phyloP scores from a whole-genome alignment of 129 eudicot species.

The Saussurea involucrata region DNA sequence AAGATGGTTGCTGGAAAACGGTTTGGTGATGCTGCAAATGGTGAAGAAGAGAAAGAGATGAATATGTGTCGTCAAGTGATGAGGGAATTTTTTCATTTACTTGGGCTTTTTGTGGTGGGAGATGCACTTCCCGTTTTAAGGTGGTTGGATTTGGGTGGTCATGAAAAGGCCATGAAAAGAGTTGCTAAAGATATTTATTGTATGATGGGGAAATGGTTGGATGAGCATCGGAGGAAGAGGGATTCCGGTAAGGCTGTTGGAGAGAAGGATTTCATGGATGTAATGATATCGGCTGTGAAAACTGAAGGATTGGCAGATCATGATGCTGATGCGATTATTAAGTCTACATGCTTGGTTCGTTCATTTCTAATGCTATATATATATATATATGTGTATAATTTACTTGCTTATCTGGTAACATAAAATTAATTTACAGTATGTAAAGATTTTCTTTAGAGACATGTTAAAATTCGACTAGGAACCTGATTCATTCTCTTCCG shows the following conservation, averaged over 20 bases:
- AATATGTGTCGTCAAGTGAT: conserved; percentile 18
- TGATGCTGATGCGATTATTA: conserved; percentile 32
- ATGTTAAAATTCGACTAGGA: neutral
- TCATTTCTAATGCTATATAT: neutral
- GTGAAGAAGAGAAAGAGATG: conserved; percentile 10
- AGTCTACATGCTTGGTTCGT: conserved; percentile 45
- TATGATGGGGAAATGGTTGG: conserved; percentile 30
- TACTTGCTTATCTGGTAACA: neutral
- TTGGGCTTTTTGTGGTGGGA: conserved; percentile 27
- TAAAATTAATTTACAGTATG: neutral
- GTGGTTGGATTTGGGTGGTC: conserved; percentile 45
- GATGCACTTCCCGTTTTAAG: conserved; percentile 39
- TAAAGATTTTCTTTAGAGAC: neutral
- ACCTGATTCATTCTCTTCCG: neutral
- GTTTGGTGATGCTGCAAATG: neutral
- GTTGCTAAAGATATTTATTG: conserved; percentile 29
- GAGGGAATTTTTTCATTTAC: conserved; percentile 19
- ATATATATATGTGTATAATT: neutral
- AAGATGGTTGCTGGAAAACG: conserved; percentile 46
- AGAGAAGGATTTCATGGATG: conserved; percentile 42
- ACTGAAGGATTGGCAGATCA: neutral
- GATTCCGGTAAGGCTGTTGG: neutral
- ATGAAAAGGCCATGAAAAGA: conserved; percentile 42
- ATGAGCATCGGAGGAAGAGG: conserved; percentile 30
- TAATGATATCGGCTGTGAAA: conserved; percentile 29